Evolutionary conservation across 495 filamentous ascomycete genomes (phyloP), one percentile per base, ranked within the genome.

Genomic region (Penicillium cosmopolitanum): DNA sequence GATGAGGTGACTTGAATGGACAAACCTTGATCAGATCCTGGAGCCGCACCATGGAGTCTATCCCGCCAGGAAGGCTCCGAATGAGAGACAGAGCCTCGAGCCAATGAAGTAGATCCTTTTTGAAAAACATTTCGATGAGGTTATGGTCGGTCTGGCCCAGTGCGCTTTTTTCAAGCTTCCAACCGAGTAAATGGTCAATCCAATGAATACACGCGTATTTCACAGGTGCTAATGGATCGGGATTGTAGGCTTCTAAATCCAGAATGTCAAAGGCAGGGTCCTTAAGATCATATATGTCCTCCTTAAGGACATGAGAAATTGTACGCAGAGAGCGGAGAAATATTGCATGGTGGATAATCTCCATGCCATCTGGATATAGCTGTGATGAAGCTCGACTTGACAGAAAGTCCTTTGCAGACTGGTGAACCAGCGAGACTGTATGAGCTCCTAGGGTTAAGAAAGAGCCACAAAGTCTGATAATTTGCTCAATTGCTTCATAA

Each of bases 351-450:
- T 78, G 77, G 23, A 51, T 18, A 7, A 62, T 16, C 23, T 58
- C 67, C 5, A 36, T 33, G 4, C 61, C 61, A 33, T 11, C 3
- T 12, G 64, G 67, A 36, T 71, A 63, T 25, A 73, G 60, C 33
- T 64, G 23, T 7, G 3, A 3, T 10, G 11, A 19, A 25, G 48
- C 36, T 34, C 52, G 16, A 36, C 46, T 18, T 13, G 55, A 35
- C 3, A 80, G 47, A 53, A 60, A 79, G 40, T 80, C 76, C 36
- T 74, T 75, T 23, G 69, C 78, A 5, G 78, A 81, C 54, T 78
- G 74, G 60, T 81, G 75, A n/a, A 81, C 58, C 42, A 80, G 65
- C 25, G 60, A 69, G 46, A 80, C 58, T 0, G 38, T 61, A 16
- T 64, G 23, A 1, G 69, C 51, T 23, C 62, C 58, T 23, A 74